A percentile compares a stretch with the other conserved stretches of the same genome.
phyloP scores from a whole-genome alignment of 1,284 basidiomycete species.

The Lentinus polychrous region DNA sequence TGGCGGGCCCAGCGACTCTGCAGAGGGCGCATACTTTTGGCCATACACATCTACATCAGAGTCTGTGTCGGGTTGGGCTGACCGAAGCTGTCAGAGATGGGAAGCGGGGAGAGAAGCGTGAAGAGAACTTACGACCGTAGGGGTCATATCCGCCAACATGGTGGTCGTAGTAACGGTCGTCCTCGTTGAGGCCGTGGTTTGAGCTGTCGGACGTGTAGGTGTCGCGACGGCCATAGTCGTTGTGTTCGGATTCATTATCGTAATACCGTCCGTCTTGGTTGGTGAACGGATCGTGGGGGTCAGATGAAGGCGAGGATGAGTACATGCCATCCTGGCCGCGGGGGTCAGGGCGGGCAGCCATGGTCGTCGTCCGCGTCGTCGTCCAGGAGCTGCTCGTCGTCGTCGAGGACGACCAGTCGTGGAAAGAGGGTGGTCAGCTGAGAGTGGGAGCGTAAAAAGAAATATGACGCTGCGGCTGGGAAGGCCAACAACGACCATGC shows the following conservation, averaged over 20 bases:
- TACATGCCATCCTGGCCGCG: slow-evolving; percentile 28
- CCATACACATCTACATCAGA: slow-evolving; percentile 70
- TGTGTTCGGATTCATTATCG: slow-evolving; percentile 71
- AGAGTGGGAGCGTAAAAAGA: neutral
- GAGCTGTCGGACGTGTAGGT: slow-evolving; percentile 69
- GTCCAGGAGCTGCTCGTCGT: slow-evolving; percentile 13
- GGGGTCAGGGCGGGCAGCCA: slow-evolving; percentile 25
- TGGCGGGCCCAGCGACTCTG: slow-evolving; percentile 59
- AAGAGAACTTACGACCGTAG: slow-evolving; percentile 40
- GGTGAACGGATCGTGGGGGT: slow-evolving; percentile 50
- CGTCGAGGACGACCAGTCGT: slow-evolving; percentile 4
- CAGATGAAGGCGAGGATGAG: slow-evolving; percentile 27
- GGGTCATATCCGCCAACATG: slow-evolving; percentile 49
- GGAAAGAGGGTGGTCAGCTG: neutral
- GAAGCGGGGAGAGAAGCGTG: slow-evolving; percentile 17
- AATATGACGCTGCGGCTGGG: neutral
- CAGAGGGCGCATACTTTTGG: slow-evolving; percentile 60
- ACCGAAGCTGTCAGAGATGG: slow-evolving; percentile 18
- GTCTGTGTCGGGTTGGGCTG: slow-evolving; percentile 64
- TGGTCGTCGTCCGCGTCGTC: slow-evolving; percentile 7
- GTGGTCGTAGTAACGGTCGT: slow-evolving; percentile 58
- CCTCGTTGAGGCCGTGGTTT: slow-evolving; percentile 41
- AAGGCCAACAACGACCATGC: neutral
- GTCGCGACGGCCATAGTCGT: slow-evolving; percentile 52
- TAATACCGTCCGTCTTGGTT: slow-evolving; percentile 48